Evolutionary conservation across 768 basidiomycete species (phyloP).

Genomic region (Clavulina sp.): DNA sequence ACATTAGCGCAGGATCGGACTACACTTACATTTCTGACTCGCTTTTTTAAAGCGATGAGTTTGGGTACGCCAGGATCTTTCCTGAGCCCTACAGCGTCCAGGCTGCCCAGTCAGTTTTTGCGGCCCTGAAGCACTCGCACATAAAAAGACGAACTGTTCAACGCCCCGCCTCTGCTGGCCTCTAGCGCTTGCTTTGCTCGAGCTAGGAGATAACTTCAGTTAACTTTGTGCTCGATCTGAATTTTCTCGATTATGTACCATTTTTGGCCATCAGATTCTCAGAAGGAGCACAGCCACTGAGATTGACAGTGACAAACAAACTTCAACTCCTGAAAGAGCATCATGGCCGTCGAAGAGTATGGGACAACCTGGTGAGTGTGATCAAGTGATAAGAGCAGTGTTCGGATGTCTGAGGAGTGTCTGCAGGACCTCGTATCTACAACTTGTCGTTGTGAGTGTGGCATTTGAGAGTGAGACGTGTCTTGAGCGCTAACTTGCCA

Average conservation of each 20-base stretch:
- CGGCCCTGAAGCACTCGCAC: background rate
- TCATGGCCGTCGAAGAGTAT: background rate
- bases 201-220: background rate
- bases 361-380: background rate
- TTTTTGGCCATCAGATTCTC: background rate
- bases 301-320: background rate
- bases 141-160: background rate
- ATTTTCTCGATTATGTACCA: background rate
- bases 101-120: background rate
- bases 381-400: background rate
- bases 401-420: background rate
- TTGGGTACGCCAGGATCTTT: slow-evolving; percentile 83
- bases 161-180: background rate
- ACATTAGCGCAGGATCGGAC: background rate
- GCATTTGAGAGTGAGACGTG: background rate
- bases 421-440: background rate
- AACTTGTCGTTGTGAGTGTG: background rate
- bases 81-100: slow-evolving; percentile 60
- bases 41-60: slow-evolving; percentile 34
- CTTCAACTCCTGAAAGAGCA: background rate
- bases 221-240: background rate
- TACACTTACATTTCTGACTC: slow-evolving; percentile 17
- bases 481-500: background rate
- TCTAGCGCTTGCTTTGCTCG: background rate
- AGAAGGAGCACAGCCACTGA: background rate